A percentile compares a stretch with the other conserved stretches of the same genome.
Evolutionary conservation across 2,329 filamentous ascomycete genomes (phyloP).

Genomic region (Venturia nashicola): DNA sequence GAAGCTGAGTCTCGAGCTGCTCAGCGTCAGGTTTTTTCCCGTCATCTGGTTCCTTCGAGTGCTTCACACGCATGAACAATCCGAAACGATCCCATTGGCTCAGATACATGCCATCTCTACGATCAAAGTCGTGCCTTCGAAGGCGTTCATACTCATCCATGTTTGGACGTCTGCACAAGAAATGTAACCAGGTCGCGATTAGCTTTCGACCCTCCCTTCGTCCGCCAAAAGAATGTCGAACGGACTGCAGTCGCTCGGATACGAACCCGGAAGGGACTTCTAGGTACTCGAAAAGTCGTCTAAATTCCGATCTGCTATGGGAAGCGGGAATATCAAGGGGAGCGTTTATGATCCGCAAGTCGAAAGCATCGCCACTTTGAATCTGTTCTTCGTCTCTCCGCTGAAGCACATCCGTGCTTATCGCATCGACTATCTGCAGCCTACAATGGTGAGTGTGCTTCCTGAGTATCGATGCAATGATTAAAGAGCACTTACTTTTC

Average conservation of each 20-base stretch:
- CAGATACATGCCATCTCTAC: not conserved
- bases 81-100: not conserved
- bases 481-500: not conserved
- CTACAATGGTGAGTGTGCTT: not conserved
- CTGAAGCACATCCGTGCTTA: not conserved
- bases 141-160: conserved; percentile 10
- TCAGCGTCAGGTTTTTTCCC: not conserved
- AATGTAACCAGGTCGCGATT: conserved; percentile 15
- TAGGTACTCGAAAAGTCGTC: conserved; percentile 12
- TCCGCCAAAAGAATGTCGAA: conserved; percentile 19
- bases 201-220: not conserved
- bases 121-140: not conserved
- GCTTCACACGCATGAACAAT: not conserved
- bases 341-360: conserved; percentile 12
- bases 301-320: conserved; percentile 6
- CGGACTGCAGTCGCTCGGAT: conserved; percentile 16
- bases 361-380: conserved; percentile 9
- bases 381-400: not conserved
- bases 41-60: not conserved
- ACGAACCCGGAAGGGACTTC: conserved; percentile 18
- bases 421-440: not conserved
- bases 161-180: conserved; percentile 13
- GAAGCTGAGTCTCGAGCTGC: not conserved
- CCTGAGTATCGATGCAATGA: not conserved
- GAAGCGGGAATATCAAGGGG: conserved; percentile 15